Evolutionary conservation across 208 protist genomes (phyloP), one percentile per base, ranked within the genome.

Genomic region (Leishmania lainsoni): DNA sequence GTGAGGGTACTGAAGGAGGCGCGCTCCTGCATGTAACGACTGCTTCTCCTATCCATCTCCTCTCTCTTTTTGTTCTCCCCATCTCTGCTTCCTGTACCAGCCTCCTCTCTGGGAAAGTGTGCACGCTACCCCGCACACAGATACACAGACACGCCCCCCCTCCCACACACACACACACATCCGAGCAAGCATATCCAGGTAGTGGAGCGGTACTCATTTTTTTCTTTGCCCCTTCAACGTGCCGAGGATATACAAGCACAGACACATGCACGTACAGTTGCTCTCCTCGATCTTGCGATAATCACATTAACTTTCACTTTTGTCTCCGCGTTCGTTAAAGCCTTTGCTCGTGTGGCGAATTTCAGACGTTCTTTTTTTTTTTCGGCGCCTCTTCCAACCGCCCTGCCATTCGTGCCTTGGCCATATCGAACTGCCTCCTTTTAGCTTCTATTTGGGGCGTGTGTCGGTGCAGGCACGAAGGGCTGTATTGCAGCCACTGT

Each of bases 351-450:
- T 42, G 10, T 45, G 12, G 5, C 14, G n/a, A 39, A 22, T 73
- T 9, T 42, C 16, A 48, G 4, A 32, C 61, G 71, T 61, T 83
- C n/a, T 51, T 66, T 78, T 78, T 17, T 61, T 77, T 72, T 61
- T 63, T 39, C 22, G 10, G 17, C n/a, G 9, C 45, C 22, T 45
- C 8, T 10, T 39, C 61, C 39, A 1, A 5, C 45, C 39, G 20
- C 0, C 39, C 17, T 9, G 17, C n/a, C 17, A 5, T 22, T 39
- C 6, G 45, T 71, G 1, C 20, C 2, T 45, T 74, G 22, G 26
- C 8, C 22, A 61, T 1, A 9, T n/a, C 9, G 0, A 17, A 17
- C 22, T 61, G n/a, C 56, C 22, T 42, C 5, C 16, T 69, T 69
- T 29, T n/a, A 35, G 63, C 66, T 71, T 35, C 59, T 29, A 39